Evolutionary conservation across 345 rosid species (phyloP).

Genomic region (Pseudoturritis turrita): DNA sequence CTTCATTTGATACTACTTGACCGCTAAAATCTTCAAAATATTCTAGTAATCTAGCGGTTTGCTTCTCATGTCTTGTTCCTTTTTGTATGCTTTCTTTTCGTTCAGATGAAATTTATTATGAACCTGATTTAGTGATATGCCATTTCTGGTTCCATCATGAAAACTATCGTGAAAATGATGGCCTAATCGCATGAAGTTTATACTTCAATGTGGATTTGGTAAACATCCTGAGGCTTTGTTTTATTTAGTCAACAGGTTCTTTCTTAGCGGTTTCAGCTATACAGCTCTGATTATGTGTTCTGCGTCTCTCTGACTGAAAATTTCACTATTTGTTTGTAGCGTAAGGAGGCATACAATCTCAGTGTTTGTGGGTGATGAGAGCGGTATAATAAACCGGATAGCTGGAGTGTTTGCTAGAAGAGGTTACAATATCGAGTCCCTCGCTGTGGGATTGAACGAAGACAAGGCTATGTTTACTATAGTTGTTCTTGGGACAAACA

Average conservation of each 20-base stretch:
- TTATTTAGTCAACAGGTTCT: background rate
- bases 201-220: background rate
- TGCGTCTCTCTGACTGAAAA: background rate
- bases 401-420: constrained; percentile 97
- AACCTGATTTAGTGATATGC: background rate
- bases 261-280: background rate
- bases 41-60: background rate
- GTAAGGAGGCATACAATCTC: constrained; percentile 81
- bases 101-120: no score
- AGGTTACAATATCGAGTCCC: constrained; percentile 93
- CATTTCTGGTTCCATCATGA: background rate
- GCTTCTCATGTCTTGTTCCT: background rate
- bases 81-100: background rate
- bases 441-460: constrained; percentile 86
- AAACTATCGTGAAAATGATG: background rate
- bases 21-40: background rate
- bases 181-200: background rate
- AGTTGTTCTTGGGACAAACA: constrained; percentile 84
- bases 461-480: constrained; percentile 92
- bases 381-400: constrained; percentile 92
- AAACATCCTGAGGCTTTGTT: background rate
- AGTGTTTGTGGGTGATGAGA: constrained; percentile 95
- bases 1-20: background rate
- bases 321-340: constrained; percentile 34
- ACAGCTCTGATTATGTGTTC: background rate